Conservation (phyloP, 371 early-diverging fungal species). For the Apophysomyces trapeziformis region DNA sequence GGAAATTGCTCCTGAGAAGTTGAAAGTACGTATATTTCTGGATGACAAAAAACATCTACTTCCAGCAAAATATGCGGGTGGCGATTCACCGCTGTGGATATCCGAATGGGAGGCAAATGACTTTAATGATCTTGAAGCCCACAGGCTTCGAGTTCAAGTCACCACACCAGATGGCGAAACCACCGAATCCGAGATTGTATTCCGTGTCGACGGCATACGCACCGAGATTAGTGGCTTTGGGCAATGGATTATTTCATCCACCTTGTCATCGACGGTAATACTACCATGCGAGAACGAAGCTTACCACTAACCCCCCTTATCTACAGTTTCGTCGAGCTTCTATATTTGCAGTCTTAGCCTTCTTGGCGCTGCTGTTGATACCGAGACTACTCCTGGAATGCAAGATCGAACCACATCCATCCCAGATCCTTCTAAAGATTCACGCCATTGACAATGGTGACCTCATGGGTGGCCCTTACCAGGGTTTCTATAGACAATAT, state of each 20-base stretch:
- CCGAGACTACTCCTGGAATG: constrained; percentile 39
- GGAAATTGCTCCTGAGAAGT: constrained; percentile 2
- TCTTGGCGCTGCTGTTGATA: constrained; percentile 23
- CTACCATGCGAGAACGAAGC: background rate
- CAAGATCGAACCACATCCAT: constrained; percentile 5
- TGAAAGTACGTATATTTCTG: constrained; percentile 15
- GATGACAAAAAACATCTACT: constrained; percentile 21
- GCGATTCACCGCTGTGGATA: background rate
- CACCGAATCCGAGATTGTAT: constrained; percentile 46
- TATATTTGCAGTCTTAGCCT: constrained; percentile 20
- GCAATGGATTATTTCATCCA: constrained; percentile 73
- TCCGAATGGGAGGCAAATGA: constrained; percentile 25
- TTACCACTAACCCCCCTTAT: background rate
- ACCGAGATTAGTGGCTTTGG: constrained; percentile 69
- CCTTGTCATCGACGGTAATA: constrained; percentile 55
- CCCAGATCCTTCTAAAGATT: constrained; percentile 23
- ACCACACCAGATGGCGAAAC: constrained; percentile 53
- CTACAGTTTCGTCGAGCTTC: constrained; percentile 28
- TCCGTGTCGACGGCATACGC: constrained; percentile 67
- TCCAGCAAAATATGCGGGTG: constrained; percentile 20
- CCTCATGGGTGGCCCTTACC: constrained; percentile 23
- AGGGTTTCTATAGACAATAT: constrained; percentile 1
- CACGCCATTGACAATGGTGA: constrained; percentile 21
- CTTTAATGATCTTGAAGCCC: constrained; percentile 63
- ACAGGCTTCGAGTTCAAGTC: constrained; percentile 63